Conservation (phyloP, 805 yeast species). For the Myxozyma nipponensis region DNA sequence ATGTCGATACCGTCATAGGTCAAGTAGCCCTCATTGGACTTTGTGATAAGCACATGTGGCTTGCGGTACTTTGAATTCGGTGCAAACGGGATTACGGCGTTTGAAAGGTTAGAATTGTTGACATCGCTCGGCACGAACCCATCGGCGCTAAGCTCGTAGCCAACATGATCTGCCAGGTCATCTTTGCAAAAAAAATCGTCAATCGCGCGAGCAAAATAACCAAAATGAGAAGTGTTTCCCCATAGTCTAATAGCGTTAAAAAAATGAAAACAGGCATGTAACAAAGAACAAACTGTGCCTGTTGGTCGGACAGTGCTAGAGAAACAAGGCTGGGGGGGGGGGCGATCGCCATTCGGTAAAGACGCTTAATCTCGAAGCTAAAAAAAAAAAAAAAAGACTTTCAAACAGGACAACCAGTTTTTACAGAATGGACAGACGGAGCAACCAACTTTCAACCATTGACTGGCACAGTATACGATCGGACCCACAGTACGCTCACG, state of each 20-base stretch:
- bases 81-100: neutral
- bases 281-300: too few relatives aligned
- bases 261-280: too few relatives aligned
- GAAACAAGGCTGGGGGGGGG: too few relatives aligned
- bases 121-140: neutral
- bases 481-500: too few relatives aligned
- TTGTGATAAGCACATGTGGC: constrained; percentile 42
- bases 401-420: too few relatives aligned
- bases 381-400: too few relatives aligned
- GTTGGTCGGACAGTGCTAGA: too few relatives aligned
- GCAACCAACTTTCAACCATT: too few relatives aligned
- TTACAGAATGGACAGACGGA: too few relatives aligned
- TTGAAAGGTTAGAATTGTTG: neutral
- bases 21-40: constrained; percentile 64
- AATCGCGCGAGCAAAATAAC: constrained; percentile 43
- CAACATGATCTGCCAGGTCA: constrained; percentile 30
- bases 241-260: constrained; percentile 61
- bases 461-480: too few relatives aligned
- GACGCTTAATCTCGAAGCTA: too few relatives aligned
- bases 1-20: constrained; percentile 87
- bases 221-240: constrained; percentile 71
- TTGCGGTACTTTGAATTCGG: constrained; percentile 19
- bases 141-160: neutral
- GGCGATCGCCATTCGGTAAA: too few relatives aligned
- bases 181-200: constrained; percentile 18